These are phyloP conservation scores for Diddensiella santjacobensis DNA, from an alignment of 805 yeast species.

Conservation along the genomic window DNA sequence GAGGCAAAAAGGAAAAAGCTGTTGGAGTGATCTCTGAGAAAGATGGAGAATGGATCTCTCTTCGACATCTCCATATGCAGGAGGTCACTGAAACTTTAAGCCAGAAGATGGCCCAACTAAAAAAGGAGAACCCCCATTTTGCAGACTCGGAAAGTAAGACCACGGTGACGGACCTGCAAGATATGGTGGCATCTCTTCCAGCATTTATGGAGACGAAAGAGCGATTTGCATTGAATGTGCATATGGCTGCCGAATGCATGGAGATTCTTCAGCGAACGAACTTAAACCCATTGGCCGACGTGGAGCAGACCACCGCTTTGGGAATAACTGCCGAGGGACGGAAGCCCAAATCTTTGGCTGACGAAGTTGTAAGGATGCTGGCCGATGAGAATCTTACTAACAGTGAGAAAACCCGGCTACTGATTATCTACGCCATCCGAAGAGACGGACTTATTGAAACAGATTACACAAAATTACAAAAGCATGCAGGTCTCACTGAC, in stretches of 20 bases:
- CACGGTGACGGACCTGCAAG: conserved; percentile 66
- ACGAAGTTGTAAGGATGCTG: conserved; percentile 55
- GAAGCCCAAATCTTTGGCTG: conserved; percentile 53
- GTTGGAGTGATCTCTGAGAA: conserved; percentile 50
- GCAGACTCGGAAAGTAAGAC: conserved; percentile 64
- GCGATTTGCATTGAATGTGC: conserved; percentile 34
- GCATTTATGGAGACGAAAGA: conserved; percentile 35
- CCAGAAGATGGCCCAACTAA: conserved; percentile 57
- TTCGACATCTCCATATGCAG: conserved; percentile 71
- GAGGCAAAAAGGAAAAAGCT: conserved; percentile 41
- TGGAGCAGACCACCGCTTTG: conserved; percentile 78
- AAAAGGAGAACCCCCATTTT: conserved; percentile 69
- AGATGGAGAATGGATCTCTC: conserved; percentile 68
- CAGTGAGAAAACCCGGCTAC: conserved; percentile 69
- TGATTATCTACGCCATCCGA: conserved; percentile 69
- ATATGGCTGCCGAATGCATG: conserved; percentile 57
- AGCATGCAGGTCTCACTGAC: conserved; percentile 46
- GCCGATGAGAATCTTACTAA: conserved; percentile 43
- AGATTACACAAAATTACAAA: conserved; percentile 67
- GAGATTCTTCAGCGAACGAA: conserved; percentile 53
- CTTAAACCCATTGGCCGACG: conserved; percentile 69
- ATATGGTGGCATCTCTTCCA: conserved; percentile 51
- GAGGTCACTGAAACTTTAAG: conserved; percentile 64
- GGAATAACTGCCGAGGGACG: conserved; percentile 69
- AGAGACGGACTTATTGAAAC: conserved; percentile 72